Evolutionary conservation across 352 stramenopile genomes (phyloP).

Genomic region (Phytophthora aleatoria): DNA sequence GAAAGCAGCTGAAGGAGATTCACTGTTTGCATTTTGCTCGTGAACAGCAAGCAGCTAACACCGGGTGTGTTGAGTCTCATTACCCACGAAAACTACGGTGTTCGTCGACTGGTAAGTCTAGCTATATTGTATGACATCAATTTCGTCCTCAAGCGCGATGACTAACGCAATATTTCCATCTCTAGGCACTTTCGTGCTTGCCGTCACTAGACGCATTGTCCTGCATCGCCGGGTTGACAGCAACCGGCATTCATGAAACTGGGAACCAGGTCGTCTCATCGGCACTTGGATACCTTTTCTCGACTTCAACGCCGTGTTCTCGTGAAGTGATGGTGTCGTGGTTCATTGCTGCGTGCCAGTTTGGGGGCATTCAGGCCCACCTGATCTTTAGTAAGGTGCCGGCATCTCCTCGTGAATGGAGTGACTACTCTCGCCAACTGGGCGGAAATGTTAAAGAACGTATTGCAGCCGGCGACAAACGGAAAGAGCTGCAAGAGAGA

Average conservation of each 20-base stretch:
- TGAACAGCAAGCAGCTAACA: conserved; percentile 36
- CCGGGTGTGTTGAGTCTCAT: conserved; percentile 23
- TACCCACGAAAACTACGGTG: conserved; percentile 13
- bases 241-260: conserved; percentile 1
- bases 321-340: conserved; percentile 27
- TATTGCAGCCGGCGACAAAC: neutral
- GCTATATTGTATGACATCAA: neutral
- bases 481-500: conserved; percentile 30
- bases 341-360: conserved; percentile 42
- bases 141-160: neutral
- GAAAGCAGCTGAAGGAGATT: conserved; percentile 4
- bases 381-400: neutral
- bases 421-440: conserved; percentile 3
- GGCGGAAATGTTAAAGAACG: conserved; percentile 1
- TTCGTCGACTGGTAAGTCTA: conserved; percentile 26
- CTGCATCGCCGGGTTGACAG: conserved; percentile 25
- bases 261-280: conserved; percentile 11
- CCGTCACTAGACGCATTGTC: conserved; percentile 26
- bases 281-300: conserved; percentile 33
- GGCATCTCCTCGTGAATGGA: conserved; percentile 23
- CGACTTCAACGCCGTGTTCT: conserved; percentile 12
- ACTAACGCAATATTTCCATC: neutral
- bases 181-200: conserved; percentile 39
- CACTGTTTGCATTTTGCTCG: neutral
- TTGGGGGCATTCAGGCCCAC: conserved; percentile 12